Evolutionary conservation across 2,329 filamentous ascomycete genomes (phyloP), one percentile per base, ranked within the genome.

Genomic region (Emergomyces orientalis): DNA sequence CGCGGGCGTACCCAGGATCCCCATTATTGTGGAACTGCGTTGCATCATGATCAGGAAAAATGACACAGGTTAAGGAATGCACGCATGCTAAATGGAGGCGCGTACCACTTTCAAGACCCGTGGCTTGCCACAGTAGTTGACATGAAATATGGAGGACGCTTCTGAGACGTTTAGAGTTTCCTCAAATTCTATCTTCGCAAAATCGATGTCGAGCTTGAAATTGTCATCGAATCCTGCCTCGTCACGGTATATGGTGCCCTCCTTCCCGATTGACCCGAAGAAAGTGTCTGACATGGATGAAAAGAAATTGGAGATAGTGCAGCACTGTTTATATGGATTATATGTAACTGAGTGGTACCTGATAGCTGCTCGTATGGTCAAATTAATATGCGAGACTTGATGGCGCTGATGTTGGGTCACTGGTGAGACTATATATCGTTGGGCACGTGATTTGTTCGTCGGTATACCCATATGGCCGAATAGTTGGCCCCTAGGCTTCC

Each of bases 91-190:
- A 39, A 51, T 39, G 32, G 43, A 59, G 43, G 55, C 27, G 60
- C 61, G 41, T 63, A 63, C 61, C 41, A 54, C 61, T 60, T 63
- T 37, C 61, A 63, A 47, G 19, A 62, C 54, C 34, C 52, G 54
- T 58, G 61, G 61, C 39, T 62, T 32, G 41, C 39, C 61, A 52
- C 39, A 51, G 52, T 62, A 62, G 22, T 47, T 62, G 25, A 62
- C 61, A 57, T 27, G 55, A 59, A 62, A 62, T 59, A 62, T 58
- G 9, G 61, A 62, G 11, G 61, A 62, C 37, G 61, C 39, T 49
- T 62, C 39, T 58, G 61, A 62, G 34, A 51, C 41, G 8, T 55
- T 52, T 25, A 57, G 54, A 22, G 27, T 59, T 49, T 62, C 52
- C 30, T 51, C 30, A 51, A 62, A 62, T 45, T 55, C 59, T 30